Evolutionary conservation across 2,329 filamentous ascomycete genomes (phyloP), one percentile per base, ranked within the genome.

Genomic region (Claviceps quebecensis): DNA sequence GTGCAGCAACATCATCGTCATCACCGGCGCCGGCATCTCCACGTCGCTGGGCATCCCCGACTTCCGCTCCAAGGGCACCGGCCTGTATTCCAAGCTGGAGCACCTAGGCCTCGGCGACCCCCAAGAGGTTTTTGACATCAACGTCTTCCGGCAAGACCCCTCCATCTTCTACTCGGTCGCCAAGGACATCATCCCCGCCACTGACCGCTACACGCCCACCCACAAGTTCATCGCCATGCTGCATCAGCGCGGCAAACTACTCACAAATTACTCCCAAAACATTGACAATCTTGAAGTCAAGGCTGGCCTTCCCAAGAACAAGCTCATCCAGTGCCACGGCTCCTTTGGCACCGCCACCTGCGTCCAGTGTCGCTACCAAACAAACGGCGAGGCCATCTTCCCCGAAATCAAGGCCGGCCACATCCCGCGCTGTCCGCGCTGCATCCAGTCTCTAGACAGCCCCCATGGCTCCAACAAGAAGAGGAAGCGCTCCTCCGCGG

Each of bases 211-310:
- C 72, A 89, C 91, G 1, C 90, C 91, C 0, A 97, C 93, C 0
- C 93, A 98, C 72, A 83, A 85, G 50, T 98, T 98, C 70, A 94
- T 98, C 62, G 81, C 83, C 37, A 76, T 96, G 59, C 77, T 98
- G 38, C 87, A 98, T 67, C 78, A 91, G 58, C 86, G 89, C 66
- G 82, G 80, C 57, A 95, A 95, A 67, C 78, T 98, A 6, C 78
- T 96, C 54, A 97, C 90, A 43, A 96, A 97, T 69, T 98, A 96
- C 71, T 95, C 93, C 0, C 93, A 98, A 65, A 98, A 98, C 67
- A 97, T 98, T 62, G 93, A 98, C 72, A 96, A 96, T 60, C 81
- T 96, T 49, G 91, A 98, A 67, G 78, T 83, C 55, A 83, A 86
- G 61, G 91, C 91, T 0, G 93, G 93, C 22, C 87, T 98, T 54